Conservation (phyloP, 345 rosid genomes). For the Populus ilicifolia region DNA sequence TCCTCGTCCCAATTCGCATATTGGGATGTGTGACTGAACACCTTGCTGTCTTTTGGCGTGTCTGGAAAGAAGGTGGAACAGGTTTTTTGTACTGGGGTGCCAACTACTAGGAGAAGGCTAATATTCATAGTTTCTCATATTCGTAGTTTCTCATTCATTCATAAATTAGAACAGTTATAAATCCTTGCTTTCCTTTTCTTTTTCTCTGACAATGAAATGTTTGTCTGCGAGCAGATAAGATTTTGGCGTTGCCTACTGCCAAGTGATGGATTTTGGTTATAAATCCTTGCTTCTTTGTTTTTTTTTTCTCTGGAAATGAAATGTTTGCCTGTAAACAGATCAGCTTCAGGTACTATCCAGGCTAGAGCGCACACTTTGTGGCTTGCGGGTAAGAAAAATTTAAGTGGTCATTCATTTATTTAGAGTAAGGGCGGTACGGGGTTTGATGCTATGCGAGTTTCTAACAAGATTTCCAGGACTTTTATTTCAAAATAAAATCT, state of each 20-base stretch:
- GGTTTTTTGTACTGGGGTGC: constrained; percentile 99
- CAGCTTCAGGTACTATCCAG: constrained; percentile 63
- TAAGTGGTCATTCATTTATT: not conserved
- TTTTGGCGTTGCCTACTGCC: constrained; percentile 93
- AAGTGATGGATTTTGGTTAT: constrained; percentile 80
- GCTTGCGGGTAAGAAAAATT: constrained; percentile 64
- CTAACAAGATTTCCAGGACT: not conserved
- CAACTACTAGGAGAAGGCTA: constrained; percentile 92
- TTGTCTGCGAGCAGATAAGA: constrained; percentile 48
- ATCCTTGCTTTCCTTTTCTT: not conserved
- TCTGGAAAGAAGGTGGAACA: constrained; percentile 98
- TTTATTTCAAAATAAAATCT: not conserved
- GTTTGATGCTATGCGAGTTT: not conserved
- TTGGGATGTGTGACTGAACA: constrained; percentile 96
- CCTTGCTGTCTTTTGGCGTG: constrained; percentile 98
- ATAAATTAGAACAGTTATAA: constrained; percentile 10
- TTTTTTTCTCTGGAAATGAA: not conserved
- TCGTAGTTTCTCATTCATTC: constrained; percentile 3
- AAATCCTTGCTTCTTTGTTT: not conserved
- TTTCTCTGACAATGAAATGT: not conserved
- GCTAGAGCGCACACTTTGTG: constrained; percentile 90
- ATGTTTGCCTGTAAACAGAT: constrained; percentile 42
- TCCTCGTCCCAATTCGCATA: constrained; percentile 98
- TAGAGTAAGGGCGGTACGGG: not conserved
- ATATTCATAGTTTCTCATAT: constrained; percentile 15